A percentile compares a stretch with the other conserved stretches of the same genome.
phyloP scores from a whole-genome alignment of 768 basidiomycete species.

The Clavaria fumosa region DNA sequence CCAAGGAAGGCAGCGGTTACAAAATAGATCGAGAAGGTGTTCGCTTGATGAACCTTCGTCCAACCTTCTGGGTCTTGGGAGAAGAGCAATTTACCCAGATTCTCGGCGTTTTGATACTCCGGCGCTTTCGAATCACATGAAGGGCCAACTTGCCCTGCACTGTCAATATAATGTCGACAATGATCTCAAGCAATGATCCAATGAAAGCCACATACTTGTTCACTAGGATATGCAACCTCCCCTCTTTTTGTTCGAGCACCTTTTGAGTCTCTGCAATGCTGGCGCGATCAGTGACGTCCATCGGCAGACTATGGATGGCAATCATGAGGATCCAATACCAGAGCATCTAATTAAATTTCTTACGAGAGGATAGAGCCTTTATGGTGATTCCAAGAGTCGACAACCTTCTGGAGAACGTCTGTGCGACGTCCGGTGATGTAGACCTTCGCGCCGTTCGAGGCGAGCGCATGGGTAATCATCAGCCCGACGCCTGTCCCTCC shows the following conservation, averaged over 20 bases:
- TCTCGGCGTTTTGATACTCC: constrained; percentile 45
- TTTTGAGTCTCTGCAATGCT: constrained; percentile 46
- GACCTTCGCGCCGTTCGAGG: constrained; percentile 64
- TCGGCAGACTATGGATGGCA: constrained; percentile 14
- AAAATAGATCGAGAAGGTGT: constrained; percentile 67
- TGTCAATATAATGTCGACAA: too few relatives aligned
- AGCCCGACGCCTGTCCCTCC: constrained; percentile 40
- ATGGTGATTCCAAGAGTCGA: constrained; percentile 29
- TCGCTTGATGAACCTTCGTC: constrained; percentile 45
- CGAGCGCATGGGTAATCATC: constrained; percentile 60
- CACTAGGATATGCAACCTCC: constrained; percentile 61
- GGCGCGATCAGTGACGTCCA: constrained; percentile 59
- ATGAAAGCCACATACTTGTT: too few relatives aligned
- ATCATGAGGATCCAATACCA: too few relatives aligned
- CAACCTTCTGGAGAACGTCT: constrained; percentile 44
- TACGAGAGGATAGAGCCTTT: constrained; percentile 47
- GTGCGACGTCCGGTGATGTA: constrained; percentile 63
- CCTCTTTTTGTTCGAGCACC: constrained; percentile 40
- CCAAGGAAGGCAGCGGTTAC: constrained; percentile 64
- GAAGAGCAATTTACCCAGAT: constrained; percentile 56
- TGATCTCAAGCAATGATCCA: too few relatives aligned
- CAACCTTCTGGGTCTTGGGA: constrained; percentile 57
- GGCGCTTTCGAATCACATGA: constrained; percentile 36
- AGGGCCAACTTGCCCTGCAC: constrained; percentile 67
- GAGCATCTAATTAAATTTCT: too few relatives aligned